Conservation (phyloP, 257 asterid species). For the Henckelia pumila region DNA sequence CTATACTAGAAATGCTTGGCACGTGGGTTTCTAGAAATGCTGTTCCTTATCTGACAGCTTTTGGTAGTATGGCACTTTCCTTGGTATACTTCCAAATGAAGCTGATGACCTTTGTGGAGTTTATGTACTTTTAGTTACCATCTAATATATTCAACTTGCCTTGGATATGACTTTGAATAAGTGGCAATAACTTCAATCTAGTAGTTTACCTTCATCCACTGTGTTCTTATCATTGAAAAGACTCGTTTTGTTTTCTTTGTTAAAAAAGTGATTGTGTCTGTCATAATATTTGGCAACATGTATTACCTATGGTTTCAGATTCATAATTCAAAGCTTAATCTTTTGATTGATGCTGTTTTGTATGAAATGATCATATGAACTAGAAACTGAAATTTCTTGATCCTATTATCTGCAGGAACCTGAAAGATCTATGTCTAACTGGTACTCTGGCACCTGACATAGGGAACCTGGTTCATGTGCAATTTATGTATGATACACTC, state of each 20-base stretch:
- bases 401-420: slow-evolving; percentile 48
- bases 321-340: neutral
- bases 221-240: neutral
- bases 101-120: neutral
- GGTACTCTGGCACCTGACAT: slow-evolving; percentile 76
- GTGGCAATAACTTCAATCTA: neutral
- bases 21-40: neutral
- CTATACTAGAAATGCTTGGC: neutral
- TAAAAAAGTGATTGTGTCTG: no score
- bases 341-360: no score
- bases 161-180: neutral
- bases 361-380: no score
- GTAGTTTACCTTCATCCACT: neutral
- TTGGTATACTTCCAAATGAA: neutral
- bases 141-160: neutral
- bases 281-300: no score
- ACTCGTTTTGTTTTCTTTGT: no score
- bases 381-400: neutral
- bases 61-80: neutral
- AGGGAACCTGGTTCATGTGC: slow-evolving; percentile 49
- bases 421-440: slow-evolving; percentile 61
- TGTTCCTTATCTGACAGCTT: no score
- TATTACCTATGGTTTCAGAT: neutral
- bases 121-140: neutral
- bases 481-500: slow-evolving; percentile 53